Evolutionary conservation across 1,284 basidiomycete species (phyloP).

Genomic region (Ceratobasidium sp.): DNA sequence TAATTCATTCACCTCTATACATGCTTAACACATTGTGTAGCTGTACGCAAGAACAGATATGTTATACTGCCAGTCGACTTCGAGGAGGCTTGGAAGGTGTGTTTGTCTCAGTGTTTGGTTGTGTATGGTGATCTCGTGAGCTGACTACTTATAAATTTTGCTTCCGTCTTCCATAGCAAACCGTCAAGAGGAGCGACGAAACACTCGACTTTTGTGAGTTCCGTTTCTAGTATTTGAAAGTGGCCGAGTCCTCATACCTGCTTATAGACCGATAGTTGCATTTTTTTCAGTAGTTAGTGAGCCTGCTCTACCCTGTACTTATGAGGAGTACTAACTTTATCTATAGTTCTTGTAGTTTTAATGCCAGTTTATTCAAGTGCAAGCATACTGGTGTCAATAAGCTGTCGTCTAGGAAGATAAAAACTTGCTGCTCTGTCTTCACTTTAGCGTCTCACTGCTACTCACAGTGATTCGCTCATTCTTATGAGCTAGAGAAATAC

Average conservation of each 20-base stretch:
- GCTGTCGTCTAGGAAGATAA: not conserved
- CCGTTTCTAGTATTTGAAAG: conserved; percentile 47
- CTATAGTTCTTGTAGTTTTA: conserved; percentile 31
- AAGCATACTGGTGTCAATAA: conserved; percentile 33
- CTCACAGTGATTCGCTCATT: conserved; percentile 82
- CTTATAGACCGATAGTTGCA: conserved; percentile 52
- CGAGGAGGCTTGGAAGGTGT: conserved; percentile 98
- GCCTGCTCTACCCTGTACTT: not conserved
- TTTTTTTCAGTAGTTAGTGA: conserved; percentile 51
- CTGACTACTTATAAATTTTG: conserved; percentile 50
- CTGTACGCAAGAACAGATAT: conserved; percentile 98
- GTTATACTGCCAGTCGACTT: conserved; percentile 97
- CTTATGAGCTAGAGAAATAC: conserved; percentile 77
- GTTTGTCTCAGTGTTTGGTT: conserved; percentile 53
- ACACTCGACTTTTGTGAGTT: conserved; percentile 94
- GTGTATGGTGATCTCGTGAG: conserved; percentile 54
- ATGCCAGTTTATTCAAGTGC: conserved; percentile 13
- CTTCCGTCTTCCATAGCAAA: conserved; percentile 71
- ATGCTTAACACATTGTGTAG: conserved; percentile 60
- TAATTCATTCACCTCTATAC: not conserved
- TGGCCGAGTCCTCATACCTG: conserved; percentile 38
- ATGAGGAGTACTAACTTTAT: conserved; percentile 37
- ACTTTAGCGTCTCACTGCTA: conserved; percentile 82
- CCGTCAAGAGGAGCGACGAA: conserved; percentile 92
- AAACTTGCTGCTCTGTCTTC: conserved; percentile 56